Base-by-base conservation (phyloP, 202 grass and related monocot species). In the Hordeum pubiflorum region DNA sequence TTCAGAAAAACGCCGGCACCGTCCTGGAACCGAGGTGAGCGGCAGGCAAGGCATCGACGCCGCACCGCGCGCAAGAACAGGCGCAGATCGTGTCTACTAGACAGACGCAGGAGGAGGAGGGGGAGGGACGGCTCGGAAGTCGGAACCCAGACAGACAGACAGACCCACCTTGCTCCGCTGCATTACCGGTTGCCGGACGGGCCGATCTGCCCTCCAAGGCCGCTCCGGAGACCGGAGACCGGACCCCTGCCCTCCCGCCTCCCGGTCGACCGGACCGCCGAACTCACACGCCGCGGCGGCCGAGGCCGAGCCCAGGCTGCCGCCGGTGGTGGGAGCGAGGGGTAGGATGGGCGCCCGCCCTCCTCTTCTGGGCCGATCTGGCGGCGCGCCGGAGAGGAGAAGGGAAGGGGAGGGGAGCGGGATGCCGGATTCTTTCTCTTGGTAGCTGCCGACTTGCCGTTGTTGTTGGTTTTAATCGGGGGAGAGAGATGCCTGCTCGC, bases 101-200 rank as follows among this genome's bases (percentile, higher is more conserved):
- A 1, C 40, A 43, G 41, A 50, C 8, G 6, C 5, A 6, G 2
- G 13, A 26, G 38, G 43, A 9, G 40, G 39, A 38, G 41, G 41
- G 13, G 44, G 46, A 50, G 44, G 44, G 5, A 17, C 14, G 44
- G 44, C 44, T 17, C 1, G 44, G 13, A 3, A 44, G 37, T 6
- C 37, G 2, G 74, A 41, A 76, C 86, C 31, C 31, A 5, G 31
- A 32, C 31, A 32, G 2, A 32, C 31, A 5, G 31, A 32, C 31
- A 32, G 2, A 32, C 31, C 22, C 54, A 94, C 95, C 95, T 94
- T 93, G 57, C 80, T 93, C 73, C 81, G 79, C 85, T 92, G 92
- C 95, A 98, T 98, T 83, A 58, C 69, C 69, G 78, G 22, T 39
- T 4, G 15, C 36, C 67, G 37, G 10, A 0, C 8, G 79, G 72